Evolutionary conservation across 257 asterid species (phyloP).

Genomic region (Henckelia pumila): DNA sequence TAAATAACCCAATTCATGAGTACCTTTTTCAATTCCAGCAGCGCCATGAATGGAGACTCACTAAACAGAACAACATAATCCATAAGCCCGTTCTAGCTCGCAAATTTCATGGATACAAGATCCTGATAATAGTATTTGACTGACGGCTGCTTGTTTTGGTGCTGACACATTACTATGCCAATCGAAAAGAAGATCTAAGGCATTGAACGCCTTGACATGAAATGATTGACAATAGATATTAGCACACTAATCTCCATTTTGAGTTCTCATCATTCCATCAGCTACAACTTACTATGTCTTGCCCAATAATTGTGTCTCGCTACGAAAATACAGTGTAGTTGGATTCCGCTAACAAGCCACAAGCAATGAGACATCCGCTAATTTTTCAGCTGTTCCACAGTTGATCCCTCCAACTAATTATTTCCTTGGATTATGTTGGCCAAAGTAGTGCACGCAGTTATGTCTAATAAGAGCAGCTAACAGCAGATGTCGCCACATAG

Average conservation of each 20-base stretch:
- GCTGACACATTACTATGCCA: not conserved
- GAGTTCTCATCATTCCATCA: not conserved
- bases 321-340: not conserved
- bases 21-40: not conserved
- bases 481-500: too few species aligned
- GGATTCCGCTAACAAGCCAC: not conserved
- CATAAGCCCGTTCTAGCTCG: not conserved
- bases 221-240: not conserved
- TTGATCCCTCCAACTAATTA: too few species aligned
- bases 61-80: not conserved
- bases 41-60: not conserved
- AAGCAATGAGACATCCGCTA: not conserved
- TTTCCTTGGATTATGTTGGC: too few species aligned
- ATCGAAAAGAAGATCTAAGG: not conserved
- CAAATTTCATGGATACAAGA: not conserved
- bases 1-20: too few species aligned
- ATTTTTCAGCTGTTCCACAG: not conserved
- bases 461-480: too few species aligned
- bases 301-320: not conserved
- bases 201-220: not conserved
- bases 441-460: too few species aligned
- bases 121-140: not conserved
- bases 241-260: not conserved
- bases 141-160: not conserved
- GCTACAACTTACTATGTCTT: not conserved